A percentile compares a stretch with the other conserved stretches of the same genome.
Conservation (phyloP, 768 basidiomycete species). For the Mrakia gelida region DNA sequence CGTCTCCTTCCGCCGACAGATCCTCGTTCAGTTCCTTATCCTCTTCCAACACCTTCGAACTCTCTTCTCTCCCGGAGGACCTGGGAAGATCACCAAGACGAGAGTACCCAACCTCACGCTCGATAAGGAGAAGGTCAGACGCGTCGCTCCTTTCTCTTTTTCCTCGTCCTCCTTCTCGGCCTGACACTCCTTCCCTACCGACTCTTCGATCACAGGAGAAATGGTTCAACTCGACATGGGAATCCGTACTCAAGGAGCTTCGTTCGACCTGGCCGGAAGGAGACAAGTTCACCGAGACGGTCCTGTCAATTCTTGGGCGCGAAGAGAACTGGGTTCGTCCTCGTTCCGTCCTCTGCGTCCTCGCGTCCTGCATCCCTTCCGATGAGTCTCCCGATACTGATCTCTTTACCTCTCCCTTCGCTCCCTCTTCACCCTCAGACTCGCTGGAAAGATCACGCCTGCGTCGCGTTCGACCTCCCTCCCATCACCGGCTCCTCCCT, state of each 20-base stretch:
- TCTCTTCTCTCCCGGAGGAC: constrained; percentile 7
- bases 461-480: constrained; percentile 24
- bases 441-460: constrained; percentile 23
- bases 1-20: constrained; percentile 86
- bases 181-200: neutral
- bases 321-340: constrained; percentile 31
- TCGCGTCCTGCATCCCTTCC: neutral
- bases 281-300: constrained; percentile 12
- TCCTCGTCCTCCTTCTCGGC: neutral
- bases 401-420: neutral
- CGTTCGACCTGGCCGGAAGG: constrained; percentile 23
- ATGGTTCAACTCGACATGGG: constrained; percentile 16
- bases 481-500: constrained; percentile 10
- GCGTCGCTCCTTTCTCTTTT: neutral
- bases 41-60: constrained; percentile 36
- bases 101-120: constrained; percentile 10
- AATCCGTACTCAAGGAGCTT: constrained; percentile 4
- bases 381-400: neutral
- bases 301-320: constrained; percentile 18
- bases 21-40: constrained; percentile 64
- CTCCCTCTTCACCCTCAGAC: neutral
- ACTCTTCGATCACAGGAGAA: neutral
- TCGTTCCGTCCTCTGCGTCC: neutral
- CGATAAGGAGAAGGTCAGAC: neutral
- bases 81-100: constrained; percentile 13